Evolutionary conservation across 441 rosid species (phyloP), one percentile per base, ranked within the genome.

Genomic region (Gossypium trilobum): DNA sequence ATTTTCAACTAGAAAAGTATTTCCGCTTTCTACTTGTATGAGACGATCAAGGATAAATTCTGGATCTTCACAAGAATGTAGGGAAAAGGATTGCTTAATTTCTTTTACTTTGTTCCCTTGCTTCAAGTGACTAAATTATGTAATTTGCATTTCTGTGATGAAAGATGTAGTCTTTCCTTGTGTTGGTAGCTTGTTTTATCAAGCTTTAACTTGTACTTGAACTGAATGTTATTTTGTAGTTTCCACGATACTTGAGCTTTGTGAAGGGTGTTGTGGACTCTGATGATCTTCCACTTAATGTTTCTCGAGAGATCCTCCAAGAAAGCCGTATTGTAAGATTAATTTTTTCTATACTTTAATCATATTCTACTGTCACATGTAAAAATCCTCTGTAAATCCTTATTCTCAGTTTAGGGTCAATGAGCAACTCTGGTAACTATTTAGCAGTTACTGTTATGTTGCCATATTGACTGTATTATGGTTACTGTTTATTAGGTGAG

Each of bases 211-310:
- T 61, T 19, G 46, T 50, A 4, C 14, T 31, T 62, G 54, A 62
- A 19, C 29, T 62, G 31, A 2, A 67, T 62, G 62, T 50, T 57
- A 16, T 65, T 68, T 74, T 80, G 85, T 85, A 94, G 98, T 95
- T 95, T 75, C 99, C 98, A 0, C 87, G 98, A 25, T 95, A 95
- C 78, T 80, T 95, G 85, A 92, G 99, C 88, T 92, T 92, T 65
- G 99, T 91, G 51, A 95, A 86, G 82, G 98, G 98, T 79, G 95
- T 95, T 25, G 96, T 95, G 59, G 99, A 95, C 81, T 95, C 98
- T 0, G 70, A 95, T 14, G 98, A 95, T 78, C 98, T 95, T 82
- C 98, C 99, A 56, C 97, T 95, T 54, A 95, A 92, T 54, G 98
- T 95, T 20, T 95, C 98, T 44, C 84, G 98, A 68, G 98, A 95